Evolutionary conservation across 768 basidiomycete genomes (phyloP).

Genomic region (Kwoniella mangroviensis): DNA sequence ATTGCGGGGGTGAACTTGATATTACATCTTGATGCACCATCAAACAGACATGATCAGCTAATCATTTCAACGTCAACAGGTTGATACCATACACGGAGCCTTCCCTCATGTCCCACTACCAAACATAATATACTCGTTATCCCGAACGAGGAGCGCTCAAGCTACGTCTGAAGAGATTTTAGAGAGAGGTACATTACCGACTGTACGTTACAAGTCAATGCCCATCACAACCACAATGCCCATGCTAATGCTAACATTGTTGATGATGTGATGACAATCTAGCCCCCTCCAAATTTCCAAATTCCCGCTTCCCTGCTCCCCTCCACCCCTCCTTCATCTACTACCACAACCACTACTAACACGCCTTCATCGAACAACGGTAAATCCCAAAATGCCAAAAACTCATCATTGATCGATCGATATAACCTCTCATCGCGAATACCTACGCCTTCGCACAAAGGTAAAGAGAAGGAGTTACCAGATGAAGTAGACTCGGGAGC

Average conservation of each 20-base stretch:
- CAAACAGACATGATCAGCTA: neutral
- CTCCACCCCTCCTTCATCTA: slow-evolving; percentile 14
- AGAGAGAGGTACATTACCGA: slow-evolving; percentile 48
- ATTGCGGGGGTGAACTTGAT: no score
- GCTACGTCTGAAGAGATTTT: slow-evolving; percentile 54
- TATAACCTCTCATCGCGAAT: slow-evolving; percentile 41
- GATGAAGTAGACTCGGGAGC: neutral
- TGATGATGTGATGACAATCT: neutral
- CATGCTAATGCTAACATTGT: neutral
- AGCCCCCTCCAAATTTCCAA: slow-evolving; percentile 49
- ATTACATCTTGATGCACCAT: no score
- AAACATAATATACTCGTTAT: slow-evolving; percentile 50
- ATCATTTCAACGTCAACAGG: slow-evolving; percentile 24
- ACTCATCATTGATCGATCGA: slow-evolving; percentile 48
- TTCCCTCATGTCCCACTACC: slow-evolving; percentile 51
- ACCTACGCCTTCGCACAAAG: slow-evolving; percentile 32
- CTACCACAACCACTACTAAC: slow-evolving; percentile 20
- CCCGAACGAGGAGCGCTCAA: slow-evolving; percentile 50
- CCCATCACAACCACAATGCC: neutral
- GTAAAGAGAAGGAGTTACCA: slow-evolving; percentile 36
- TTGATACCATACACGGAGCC: slow-evolving; percentile 49
- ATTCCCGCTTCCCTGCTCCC: slow-evolving; percentile 50
- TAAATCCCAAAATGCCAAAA: slow-evolving; percentile 6
- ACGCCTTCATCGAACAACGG: slow-evolving; percentile 24
- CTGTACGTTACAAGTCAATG: slow-evolving; percentile 30